Evolutionary conservation across 768 basidiomycete species (phyloP).

Genomic region (Leccinum ochraceum): DNA sequence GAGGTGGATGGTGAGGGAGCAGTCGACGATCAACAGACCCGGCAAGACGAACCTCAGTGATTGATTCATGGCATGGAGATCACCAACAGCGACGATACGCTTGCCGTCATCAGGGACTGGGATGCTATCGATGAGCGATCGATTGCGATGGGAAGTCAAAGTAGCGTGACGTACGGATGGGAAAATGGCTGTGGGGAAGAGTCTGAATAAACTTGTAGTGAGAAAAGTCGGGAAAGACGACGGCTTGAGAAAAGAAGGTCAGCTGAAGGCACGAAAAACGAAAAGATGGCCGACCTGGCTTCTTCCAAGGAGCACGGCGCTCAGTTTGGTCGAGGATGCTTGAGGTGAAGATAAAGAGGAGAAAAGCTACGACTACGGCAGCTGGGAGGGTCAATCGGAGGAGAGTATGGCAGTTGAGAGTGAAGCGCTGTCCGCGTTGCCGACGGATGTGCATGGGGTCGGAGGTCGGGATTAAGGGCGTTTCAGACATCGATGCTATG

Average conservation of each 20-base stretch:
- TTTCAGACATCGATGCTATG: slow-evolving; percentile 13
- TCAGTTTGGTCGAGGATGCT: slow-evolving; percentile 27
- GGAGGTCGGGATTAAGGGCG: slow-evolving; percentile 13
- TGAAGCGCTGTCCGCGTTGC: neutral
- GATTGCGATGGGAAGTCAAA: too few species aligned
- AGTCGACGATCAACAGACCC: neutral
- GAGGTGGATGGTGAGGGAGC: neutral
- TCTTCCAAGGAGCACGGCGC: slow-evolving; percentile 7
- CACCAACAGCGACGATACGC: slow-evolving; percentile 79
- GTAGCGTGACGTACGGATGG: slow-evolving; percentile 43
- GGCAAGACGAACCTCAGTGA: slow-evolving; percentile 58
- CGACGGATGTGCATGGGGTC: neutral
- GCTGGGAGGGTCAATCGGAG: slow-evolving; percentile 29
- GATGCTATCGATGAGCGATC: neutral
- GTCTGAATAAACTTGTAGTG: slow-evolving; percentile 44
- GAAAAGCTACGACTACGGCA: slow-evolving; percentile 40
- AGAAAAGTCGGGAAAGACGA: slow-evolving; percentile 53
- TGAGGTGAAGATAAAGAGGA: slow-evolving; percentile 44
- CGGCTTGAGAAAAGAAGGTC: neutral
- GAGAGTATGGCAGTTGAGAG: neutral
- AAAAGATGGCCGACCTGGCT: slow-evolving; percentile 15
- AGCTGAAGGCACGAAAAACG: neutral
- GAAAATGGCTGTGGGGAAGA: slow-evolving; percentile 51
- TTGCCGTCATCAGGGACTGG: slow-evolving; percentile 49
- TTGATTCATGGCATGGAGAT: slow-evolving; percentile 81